Conservation (phyloP, 2,329 filamentous ascomycete species). For the Ascochyta clinopodiicola region DNA sequence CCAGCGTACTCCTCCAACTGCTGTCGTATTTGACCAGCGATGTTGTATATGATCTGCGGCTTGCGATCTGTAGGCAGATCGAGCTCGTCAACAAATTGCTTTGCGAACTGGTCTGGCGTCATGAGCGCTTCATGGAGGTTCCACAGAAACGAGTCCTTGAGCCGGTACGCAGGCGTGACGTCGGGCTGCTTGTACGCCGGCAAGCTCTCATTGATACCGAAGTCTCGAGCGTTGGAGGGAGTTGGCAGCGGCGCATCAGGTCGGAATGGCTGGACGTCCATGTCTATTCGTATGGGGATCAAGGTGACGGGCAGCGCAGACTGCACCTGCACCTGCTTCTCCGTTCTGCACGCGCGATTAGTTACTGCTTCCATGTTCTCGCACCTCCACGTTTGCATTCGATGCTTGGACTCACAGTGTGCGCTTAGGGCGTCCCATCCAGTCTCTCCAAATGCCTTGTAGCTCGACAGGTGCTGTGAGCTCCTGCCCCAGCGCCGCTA, state of each 20-base stretch:
- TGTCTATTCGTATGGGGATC: conserved; percentile 94
- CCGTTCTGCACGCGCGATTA: conserved; percentile 53
- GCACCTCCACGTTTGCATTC: not conserved
- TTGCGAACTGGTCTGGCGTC: conserved; percentile 96
- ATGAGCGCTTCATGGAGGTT: conserved; percentile 94
- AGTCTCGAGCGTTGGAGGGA: conserved; percentile 64
- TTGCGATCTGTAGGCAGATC: conserved; percentile 79
- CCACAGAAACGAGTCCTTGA: conserved; percentile 97
- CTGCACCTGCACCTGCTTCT: conserved; percentile 68
- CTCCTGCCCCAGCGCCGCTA: conserved; percentile 85
- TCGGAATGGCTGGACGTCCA: conserved; percentile 83
- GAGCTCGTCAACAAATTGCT: conserved; percentile 86
- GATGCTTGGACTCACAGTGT: conserved; percentile 50
- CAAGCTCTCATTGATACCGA: conserved; percentile 71
- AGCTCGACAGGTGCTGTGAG: conserved; percentile 78
- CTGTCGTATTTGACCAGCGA: conserved; percentile 91
- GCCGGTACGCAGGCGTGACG: conserved; percentile 79
- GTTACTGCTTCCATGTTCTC: not conserved
- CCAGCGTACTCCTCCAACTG: conserved; percentile 96
- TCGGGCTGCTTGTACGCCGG: conserved; percentile 83
- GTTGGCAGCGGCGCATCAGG: conserved; percentile 70
- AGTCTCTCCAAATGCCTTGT: conserved; percentile 92
- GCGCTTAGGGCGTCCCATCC: conserved; percentile 78
- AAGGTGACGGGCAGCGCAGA: conserved; percentile 84
- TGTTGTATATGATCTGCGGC: conserved; percentile 72